Base-by-base conservation (phyloP, 345 rosid genomes). In the Arabidopsis arenosa region DNA sequence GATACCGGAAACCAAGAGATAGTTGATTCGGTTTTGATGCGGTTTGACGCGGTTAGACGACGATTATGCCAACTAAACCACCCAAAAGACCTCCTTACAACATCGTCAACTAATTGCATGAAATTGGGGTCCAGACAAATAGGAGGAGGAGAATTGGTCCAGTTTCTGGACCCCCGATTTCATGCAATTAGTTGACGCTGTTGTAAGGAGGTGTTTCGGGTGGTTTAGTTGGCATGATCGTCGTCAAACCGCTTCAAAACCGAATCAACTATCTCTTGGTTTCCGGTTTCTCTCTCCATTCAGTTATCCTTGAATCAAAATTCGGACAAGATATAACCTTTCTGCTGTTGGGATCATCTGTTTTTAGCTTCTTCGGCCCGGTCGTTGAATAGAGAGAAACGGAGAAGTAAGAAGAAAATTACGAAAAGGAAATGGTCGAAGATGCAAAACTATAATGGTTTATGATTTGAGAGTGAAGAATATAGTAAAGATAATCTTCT, bases 91-190 rank as follows among this genome's bases (percentile, higher is more conserved):
- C 21, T 18, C 21, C 21, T 18, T 18, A 18, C 21, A 18, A 18
- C 21, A 18, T 18, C 21, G 21, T 18, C 21, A 18, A 18, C 21
- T 18, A 18, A 18, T 18, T 18, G 21, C 21, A 18, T 18, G 21
- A 18, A 18, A 18, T 18, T 18, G 21, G 21, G 21, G 21, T 18
- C 21, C 21, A 18, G 21, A 18, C 21, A 18, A 18, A 18, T 18
- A 18, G 21, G 21, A 18, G 21, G 21, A 18, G 21, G 21, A 18
- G 21, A 18, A 18, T 18, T 18, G 21, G 47, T 84, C 54, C 39
- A 39, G 63, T 89, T 89, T 83, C 41, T 81, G 71, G 53, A 87
- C 63, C 13, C 85, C 87, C 52, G 80, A 78, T 10, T 57, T 84
- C 85, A 61, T 83, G 69, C 89, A 65, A 39, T 70, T 86, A 62